phyloP scores from a whole-genome alignment of 345 rosid genomes.

The Murraya koenigii region DNA sequence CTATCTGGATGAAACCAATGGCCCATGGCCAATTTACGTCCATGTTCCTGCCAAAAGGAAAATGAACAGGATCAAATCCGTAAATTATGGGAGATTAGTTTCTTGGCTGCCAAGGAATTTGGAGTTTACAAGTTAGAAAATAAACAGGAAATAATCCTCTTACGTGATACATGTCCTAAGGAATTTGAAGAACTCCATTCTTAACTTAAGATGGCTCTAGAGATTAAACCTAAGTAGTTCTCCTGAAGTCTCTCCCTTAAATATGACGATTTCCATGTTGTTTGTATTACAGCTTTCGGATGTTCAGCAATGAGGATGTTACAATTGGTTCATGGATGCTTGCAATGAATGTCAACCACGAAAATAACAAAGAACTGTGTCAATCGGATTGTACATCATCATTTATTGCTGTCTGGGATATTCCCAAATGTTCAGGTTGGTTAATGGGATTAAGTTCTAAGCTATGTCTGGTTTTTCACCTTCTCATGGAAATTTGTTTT shows the following conservation, averaged over 20 bases:
- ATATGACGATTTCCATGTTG: not conserved
- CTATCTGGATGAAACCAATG: not conserved
- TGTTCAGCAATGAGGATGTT: conserved; percentile 97
- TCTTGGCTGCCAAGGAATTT: not conserved
- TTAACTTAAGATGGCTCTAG: not conserved
- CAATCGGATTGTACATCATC: conserved; percentile 62
- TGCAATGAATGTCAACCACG: conserved; percentile 93
- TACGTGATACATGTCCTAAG: not conserved
- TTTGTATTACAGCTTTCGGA: conserved; percentile 65
- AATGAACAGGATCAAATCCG: not conserved
- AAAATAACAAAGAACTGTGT: conserved; percentile 66
- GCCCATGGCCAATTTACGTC: not conserved
- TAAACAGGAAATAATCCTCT: not conserved
- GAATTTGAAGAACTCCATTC: not conserved
- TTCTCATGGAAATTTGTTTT: not conserved
- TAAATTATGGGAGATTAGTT: not conserved
- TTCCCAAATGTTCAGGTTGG: conserved; percentile 92
- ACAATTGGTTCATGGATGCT: conserved; percentile 99
- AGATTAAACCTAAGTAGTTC: not conserved
- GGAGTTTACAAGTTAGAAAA: not conserved
- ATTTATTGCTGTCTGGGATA: conserved; percentile 88
- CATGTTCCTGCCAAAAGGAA: not conserved
- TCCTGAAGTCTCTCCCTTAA: not conserved
- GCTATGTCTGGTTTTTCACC: not conserved
- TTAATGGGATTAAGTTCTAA: not conserved